Percentiles rank a stretch among this genome's conserved stretches.
phyloP scores from a whole-genome alignment of 2,329 filamentous ascomycete species.

The Arachnomyces sp. region DNA sequence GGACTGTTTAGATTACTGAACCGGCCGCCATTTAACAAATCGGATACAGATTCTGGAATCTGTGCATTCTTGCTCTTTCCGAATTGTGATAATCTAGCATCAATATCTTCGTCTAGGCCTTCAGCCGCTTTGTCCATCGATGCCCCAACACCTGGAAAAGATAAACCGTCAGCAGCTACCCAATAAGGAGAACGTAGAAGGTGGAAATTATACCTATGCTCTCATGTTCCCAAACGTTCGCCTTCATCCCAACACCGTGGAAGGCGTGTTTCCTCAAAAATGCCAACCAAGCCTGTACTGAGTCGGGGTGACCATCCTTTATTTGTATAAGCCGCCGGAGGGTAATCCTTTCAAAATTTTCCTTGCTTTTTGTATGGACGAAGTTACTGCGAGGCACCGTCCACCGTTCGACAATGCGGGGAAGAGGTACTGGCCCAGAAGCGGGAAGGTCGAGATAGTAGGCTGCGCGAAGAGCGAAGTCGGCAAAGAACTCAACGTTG shows the following conservation, averaged over 20 bases:
- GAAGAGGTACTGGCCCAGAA: slow-evolving; percentile 76
- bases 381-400: slow-evolving; percentile 84
- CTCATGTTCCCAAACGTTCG: slow-evolving; percentile 88
- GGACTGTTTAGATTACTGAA: slow-evolving; percentile 29
- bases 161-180: slow-evolving; percentile 1
- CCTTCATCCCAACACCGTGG: slow-evolving; percentile 98
- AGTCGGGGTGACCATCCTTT: slow-evolving; percentile 80
- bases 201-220: slow-evolving; percentile 51
- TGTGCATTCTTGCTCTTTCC: slow-evolving; percentile 30
- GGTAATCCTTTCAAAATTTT: slow-evolving; percentile 94
- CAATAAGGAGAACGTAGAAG: neutral
- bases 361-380: slow-evolving; percentile 93
- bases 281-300: slow-evolving; percentile 83
- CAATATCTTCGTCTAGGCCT: neutral
- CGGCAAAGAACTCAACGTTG: slow-evolving; percentile 87
- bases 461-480: slow-evolving; percentile 88
- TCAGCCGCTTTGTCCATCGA: neutral
- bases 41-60: slow-evolving; percentile 22
- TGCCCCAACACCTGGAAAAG: neutral
- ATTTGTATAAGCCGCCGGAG: slow-evolving; percentile 82
- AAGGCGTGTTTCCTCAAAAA: slow-evolving; percentile 89
- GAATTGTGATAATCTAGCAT: slow-evolving; percentile 17
- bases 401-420: slow-evolving; percentile 84
- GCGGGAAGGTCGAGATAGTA: slow-evolving; percentile 88
- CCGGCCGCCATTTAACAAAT: slow-evolving; percentile 30